These are phyloP conservation scores for Passiflora organensis DNA, from an alignment of 345 rosid genomes.

Conservation along the genomic window DNA sequence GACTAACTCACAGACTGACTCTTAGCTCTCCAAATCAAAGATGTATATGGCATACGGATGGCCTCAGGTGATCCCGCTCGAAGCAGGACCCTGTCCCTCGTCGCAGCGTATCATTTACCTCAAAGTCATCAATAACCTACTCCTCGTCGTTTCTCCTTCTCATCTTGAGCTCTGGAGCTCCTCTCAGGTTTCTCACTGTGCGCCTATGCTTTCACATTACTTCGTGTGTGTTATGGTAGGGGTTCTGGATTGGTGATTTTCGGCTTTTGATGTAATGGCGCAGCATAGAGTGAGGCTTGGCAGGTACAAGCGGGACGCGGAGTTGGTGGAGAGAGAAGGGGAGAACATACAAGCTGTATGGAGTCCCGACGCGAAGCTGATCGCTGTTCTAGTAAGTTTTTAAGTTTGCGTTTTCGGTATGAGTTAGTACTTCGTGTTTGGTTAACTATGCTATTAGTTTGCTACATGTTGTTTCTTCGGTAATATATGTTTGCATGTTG, in stretches of 20 bases:
- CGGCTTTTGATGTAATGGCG: conserved; percentile 1
- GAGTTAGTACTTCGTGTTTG: not conserved
- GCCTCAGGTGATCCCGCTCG: conserved; percentile 94
- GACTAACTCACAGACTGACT: too few species aligned
- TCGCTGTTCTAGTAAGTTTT: conserved; percentile 75
- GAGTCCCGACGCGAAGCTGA: conserved; percentile 83
- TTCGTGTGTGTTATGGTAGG: not conserved
- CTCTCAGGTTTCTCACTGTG: conserved; percentile 43
- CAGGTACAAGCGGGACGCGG: conserved; percentile 72
- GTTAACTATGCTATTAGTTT: not conserved
- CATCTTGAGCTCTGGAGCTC: conserved; percentile 91
- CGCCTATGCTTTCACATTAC: not conserved
- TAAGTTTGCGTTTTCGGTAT: not conserved
- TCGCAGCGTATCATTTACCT: conserved; percentile 70
- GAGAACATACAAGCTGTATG: conserved; percentile 84
- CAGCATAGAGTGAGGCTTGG: conserved; percentile 92
- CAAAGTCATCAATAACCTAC: conserved; percentile 52
- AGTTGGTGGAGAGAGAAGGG: conserved; percentile 71
- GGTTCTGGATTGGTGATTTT: conserved; percentile 12
- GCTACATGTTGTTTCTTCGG: too few species aligned
- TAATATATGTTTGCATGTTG: too few species aligned
- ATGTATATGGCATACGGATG: conserved; percentile 99
- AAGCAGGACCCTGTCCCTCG: conserved; percentile 55
- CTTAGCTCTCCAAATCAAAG: conserved; percentile 15
- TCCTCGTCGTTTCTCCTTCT: conserved; percentile 74